Base-by-base conservation (phyloP, 2,329 filamentous ascomycete genomes). In the Calonectria henricotiae region DNA sequence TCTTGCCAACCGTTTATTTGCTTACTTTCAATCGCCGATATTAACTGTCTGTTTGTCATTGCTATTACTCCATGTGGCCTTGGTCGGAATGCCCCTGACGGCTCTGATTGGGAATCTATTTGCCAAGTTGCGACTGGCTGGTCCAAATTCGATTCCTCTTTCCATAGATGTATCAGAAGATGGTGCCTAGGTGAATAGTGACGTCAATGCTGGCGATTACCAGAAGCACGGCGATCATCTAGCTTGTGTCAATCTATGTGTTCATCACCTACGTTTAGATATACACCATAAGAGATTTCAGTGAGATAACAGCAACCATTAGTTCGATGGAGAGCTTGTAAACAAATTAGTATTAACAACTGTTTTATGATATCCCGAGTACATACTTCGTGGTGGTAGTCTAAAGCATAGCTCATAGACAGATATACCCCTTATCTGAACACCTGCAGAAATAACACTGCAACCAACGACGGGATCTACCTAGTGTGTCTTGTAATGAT, bases 391-490 rank as follows among this genome's bases (percentile, higher is more conserved):
- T 41, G n/a, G 7, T 70, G 68, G 30, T 63, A 70, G 32, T 70
- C 68, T 13, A 70, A 39, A 23, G 68, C 68, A 58, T 70, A 70
- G 46, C 63, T 70, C 68, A 70, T 70, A 1, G 68, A 70, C 37
- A 70, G 17, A 2, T 55, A 62, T 15, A 66, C 62, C 17, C 68
- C 68, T 12, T 12, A 70, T 43, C 17, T 70, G 68, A 17, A 63
- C 68, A 15, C 68, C 68, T 8, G 63, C 63, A 13, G 32, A 63
- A 17, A 70, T 58, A 20, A 70, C 55, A 27, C 68, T 63, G 32
- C 43, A 67, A 9, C 68, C 67, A 44, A 69, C 47, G 5, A 69
- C 67, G 4, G 67, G 67, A 8, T 61, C 67, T 9, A 51, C 62
- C 67, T 61, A 69, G 43, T 69, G 67, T 17, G 62, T 69, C 2